These are phyloP conservation scores for Barnettozyma botsteinii DNA, from an alignment of 805 yeast genomes.

Conservation along the genomic window DNA sequence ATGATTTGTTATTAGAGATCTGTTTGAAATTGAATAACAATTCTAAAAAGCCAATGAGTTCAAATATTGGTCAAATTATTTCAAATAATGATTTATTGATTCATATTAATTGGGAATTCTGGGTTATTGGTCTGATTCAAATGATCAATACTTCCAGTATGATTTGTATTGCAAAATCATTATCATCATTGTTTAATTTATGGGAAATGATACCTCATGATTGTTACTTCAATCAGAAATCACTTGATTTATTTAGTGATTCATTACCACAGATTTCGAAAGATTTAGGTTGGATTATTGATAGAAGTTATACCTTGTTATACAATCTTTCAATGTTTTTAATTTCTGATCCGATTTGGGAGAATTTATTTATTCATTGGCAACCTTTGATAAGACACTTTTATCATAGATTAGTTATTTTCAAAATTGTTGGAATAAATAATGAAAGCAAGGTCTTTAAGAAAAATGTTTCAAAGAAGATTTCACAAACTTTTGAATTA, in stretches of 20 bases:
- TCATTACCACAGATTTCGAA: constrained; percentile 1
- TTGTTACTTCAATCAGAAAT: constrained; percentile 3
- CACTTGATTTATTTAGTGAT: constrained; percentile 1
- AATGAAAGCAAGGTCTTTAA: constrained; percentile 2
- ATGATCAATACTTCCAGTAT: constrained; percentile 61
- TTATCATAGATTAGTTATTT: constrained; percentile 59
- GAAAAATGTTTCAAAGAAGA: constrained; percentile 3
- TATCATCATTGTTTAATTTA: constrained; percentile 62
- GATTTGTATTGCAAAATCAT: constrained; percentile 54
- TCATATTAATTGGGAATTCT: constrained; percentile 60
- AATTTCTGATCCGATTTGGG: constrained; percentile 45
- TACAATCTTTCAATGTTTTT: constrained; percentile 51
- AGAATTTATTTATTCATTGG: constrained; percentile 67
- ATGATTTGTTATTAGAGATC: constrained; percentile 32
- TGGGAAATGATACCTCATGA: constrained; percentile 63
- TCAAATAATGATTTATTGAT: constrained; percentile 1
- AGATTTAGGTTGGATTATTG: constrained; percentile 33
- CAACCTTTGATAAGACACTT: constrained; percentile 68
- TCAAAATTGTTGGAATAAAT: constrained; percentile 41
- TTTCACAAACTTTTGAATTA: constrained; percentile 5
- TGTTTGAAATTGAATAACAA: constrained; percentile 14
- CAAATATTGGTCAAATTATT: neutral
- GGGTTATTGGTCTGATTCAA: constrained; percentile 55
- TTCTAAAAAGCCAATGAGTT: constrained; percentile 1
- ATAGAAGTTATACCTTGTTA: constrained; percentile 37